These are phyloP conservation scores for Claviceps sp. DNA, from an alignment of 2,329 filamentous ascomycete genomes.

Conservation along the genomic window DNA sequence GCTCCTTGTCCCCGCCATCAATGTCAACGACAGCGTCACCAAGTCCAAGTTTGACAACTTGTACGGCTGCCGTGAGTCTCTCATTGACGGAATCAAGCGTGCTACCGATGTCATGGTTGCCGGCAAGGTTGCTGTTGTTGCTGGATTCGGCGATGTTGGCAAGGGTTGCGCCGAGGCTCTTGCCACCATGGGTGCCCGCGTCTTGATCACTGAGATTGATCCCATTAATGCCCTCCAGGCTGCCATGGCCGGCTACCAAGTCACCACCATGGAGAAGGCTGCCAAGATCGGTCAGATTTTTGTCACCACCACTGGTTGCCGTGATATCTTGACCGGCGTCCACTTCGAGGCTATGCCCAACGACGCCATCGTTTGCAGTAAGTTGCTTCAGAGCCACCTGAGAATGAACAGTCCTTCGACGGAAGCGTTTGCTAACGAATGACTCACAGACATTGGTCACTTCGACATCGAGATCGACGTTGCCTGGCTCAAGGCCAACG, in stretches of 20 bases:
- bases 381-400: conserved; percentile 15
- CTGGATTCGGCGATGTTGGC: conserved; percentile 96
- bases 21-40: conserved; percentile 99
- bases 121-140: conserved; percentile 94
- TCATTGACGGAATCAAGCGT: conserved; percentile 99
- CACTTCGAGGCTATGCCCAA: conserved; percentile 96
- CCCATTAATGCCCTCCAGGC: conserved; percentile 99
- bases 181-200: conserved; percentile 91
- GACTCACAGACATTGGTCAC: conserved; percentile 70
- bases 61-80: conserved; percentile 97
- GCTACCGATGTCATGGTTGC: conserved; percentile 99
- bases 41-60: conserved; percentile 99
- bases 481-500: conserved; percentile 97
- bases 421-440: not conserved
- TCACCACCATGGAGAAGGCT: conserved; percentile 96
- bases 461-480: conserved; percentile 99
- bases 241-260: conserved; percentile 92
- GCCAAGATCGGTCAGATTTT: conserved; percentile 87
- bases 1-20: conserved; percentile 91
- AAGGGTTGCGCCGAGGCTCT: conserved; percentile 97
- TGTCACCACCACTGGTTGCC: conserved; percentile 97
- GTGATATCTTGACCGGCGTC: conserved; percentile 82
- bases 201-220: conserved; percentile 93
- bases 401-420: not conserved
- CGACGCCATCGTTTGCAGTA: conserved; percentile 97